Conservation (phyloP, 1,284 basidiomycete species). For the Microbotryomycetes sp. region DNA sequence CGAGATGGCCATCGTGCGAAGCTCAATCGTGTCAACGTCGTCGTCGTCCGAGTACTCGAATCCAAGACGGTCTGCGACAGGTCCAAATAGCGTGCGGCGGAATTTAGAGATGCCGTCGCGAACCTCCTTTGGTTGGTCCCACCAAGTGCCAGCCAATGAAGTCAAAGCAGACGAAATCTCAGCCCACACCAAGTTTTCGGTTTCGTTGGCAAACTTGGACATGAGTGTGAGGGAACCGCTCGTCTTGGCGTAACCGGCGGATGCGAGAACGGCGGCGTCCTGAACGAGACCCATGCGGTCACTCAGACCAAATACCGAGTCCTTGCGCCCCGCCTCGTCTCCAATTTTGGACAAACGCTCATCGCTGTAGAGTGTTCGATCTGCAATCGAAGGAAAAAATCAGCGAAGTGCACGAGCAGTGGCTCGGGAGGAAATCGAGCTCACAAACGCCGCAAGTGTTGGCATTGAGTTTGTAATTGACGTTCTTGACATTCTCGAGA, state of each 20-base stretch:
- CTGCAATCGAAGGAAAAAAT: slow-evolving; percentile 41
- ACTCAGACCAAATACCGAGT: slow-evolving; percentile 59
- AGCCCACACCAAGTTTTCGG: slow-evolving; percentile 58
- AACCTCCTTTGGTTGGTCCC: slow-evolving; percentile 64
- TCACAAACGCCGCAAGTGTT: slow-evolving; percentile 81
- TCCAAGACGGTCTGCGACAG: slow-evolving; percentile 69
- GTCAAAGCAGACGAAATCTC: slow-evolving; percentile 54
- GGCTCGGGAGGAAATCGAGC: slow-evolving; percentile 36
- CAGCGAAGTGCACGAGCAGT: neutral
- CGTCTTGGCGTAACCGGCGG: slow-evolving; percentile 43
- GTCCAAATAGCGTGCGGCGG: slow-evolving; percentile 54
- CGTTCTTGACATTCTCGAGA: slow-evolving; percentile 52
- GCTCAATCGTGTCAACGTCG: slow-evolving; percentile 60
- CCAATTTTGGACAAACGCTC: slow-evolving; percentile 76
- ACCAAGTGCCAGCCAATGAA: slow-evolving; percentile 66
- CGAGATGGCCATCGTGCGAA: slow-evolving; percentile 67
- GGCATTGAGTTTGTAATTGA: slow-evolving; percentile 79
- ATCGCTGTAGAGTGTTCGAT: slow-evolving; percentile 79
- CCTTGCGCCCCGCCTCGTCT: slow-evolving; percentile 62
- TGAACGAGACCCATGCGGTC: slow-evolving; percentile 42
- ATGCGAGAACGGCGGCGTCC: slow-evolving; percentile 42
- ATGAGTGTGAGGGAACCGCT: slow-evolving; percentile 40
- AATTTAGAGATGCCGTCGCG: slow-evolving; percentile 53
- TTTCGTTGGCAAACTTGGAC: slow-evolving; percentile 32
- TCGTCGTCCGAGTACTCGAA: slow-evolving; percentile 68